Percentiles rank a stretch among this genome's conserved stretches.
These are phyloP conservation scores for Aspergillus sp. DNA, from an alignment of 2,329 filamentous ascomycete species.

Conservation along the genomic window DNA sequence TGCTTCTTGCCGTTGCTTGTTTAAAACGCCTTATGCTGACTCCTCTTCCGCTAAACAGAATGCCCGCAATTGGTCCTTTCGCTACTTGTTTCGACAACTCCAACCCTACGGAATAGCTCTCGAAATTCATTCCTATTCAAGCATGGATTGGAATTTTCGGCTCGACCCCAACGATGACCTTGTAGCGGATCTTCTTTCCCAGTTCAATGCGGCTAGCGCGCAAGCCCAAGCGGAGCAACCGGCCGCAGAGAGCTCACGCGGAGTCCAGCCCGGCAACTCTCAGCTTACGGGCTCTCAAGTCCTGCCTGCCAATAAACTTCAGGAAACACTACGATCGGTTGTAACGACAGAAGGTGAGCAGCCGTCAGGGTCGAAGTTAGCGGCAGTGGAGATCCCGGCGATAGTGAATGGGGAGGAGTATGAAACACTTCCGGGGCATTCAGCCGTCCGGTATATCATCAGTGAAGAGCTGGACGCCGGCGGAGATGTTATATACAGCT, in stretches of 20 bases:
- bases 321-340: not conserved
- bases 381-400: conserved; percentile 26
- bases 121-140: not conserved
- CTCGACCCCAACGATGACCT: conserved; percentile 7
- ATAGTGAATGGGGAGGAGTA: conserved; percentile 29
- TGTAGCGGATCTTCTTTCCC: conserved; percentile 14
- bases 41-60: not conserved
- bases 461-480: conserved; percentile 16
- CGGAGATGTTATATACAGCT: conserved; percentile 21
- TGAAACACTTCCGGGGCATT: conserved; percentile 35
- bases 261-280: not conserved
- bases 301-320: not conserved
- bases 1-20: conserved; percentile 1
- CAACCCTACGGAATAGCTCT: not conserved
- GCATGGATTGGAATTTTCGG: not conserved
- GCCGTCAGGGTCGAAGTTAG: not conserved
- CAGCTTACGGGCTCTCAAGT: not conserved
- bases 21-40: not conserved
- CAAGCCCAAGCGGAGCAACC: not conserved
- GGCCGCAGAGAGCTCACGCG: not conserved
- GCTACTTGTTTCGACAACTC: not conserved
- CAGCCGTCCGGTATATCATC: conserved; percentile 25
- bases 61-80: not conserved
- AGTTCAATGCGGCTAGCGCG: conserved; percentile 4
- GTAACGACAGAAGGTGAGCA: not conserved